phyloP scores from a whole-genome alignment of 495 filamentous ascomycete species.

The Podospora fimiseda region DNA sequence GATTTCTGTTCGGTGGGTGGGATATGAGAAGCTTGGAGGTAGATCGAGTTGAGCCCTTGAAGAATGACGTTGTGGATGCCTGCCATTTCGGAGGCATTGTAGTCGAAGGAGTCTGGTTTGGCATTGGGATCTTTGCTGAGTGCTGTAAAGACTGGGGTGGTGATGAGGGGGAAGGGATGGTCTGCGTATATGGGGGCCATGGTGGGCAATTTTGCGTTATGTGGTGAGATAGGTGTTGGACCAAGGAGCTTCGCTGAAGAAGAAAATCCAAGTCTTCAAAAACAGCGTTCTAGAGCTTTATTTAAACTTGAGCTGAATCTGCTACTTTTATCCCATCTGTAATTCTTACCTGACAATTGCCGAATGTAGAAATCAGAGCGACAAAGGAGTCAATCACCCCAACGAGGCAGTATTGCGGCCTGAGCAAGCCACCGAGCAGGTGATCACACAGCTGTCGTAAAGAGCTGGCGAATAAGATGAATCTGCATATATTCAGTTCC shows the following conservation, averaged over 20 bases:
- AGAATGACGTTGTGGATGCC: conserved; percentile 41
- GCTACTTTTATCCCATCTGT: not conserved
- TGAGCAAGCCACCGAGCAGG: not conserved
- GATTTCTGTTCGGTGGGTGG: conserved; percentile 22
- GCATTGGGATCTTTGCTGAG: not conserved
- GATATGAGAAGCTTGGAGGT: conserved; percentile 40
- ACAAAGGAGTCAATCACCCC: not conserved
- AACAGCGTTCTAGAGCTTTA: not conserved
- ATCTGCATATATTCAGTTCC: too few relatives aligned
- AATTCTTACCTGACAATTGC: not conserved
- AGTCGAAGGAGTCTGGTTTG: conserved; percentile 24
- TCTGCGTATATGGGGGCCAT: conserved; percentile 29
- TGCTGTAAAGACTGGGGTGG: conserved; percentile 8
- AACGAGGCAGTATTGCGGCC: not conserved
- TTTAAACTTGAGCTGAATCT: not conserved
- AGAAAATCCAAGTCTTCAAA: too few relatives aligned
- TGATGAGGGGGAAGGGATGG: conserved; percentile 24
- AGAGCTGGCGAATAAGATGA: too few relatives aligned
- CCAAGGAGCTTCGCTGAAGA: not conserved
- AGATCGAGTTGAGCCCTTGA: conserved; percentile 46
- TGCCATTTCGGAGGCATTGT: conserved; percentile 37
- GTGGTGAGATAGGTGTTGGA: not conserved
- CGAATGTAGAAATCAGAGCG: not conserved
- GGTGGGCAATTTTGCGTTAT: not conserved
- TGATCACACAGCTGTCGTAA: too few relatives aligned